phyloP scores from a whole-genome alignment of 2,329 filamentous ascomycete species.

The Scortechinia acanthostroma region DNA sequence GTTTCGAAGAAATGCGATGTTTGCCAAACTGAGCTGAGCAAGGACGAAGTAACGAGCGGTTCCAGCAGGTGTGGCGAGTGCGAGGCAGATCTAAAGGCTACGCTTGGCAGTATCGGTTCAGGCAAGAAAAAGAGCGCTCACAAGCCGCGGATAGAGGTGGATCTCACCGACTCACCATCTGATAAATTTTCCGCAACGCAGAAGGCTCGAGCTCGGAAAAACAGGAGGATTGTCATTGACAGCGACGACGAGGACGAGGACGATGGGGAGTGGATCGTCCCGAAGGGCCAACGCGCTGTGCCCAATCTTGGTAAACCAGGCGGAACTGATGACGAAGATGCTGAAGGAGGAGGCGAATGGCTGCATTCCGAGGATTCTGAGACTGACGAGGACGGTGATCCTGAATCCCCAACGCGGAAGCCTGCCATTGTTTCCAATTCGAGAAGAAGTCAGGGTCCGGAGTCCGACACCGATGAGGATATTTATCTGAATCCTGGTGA shows the following conservation, averaged over 20 bases:
- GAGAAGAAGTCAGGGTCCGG: constrained; percentile 4
- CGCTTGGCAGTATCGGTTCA: constrained; percentile 16
- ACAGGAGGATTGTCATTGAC: constrained; percentile 15
- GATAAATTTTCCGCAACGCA: constrained; percentile 16
- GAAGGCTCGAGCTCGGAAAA: constrained; percentile 11
- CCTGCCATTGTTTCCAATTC: too few relatives aligned
- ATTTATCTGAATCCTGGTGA: constrained; percentile 13
- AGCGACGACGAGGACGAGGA: constrained; percentile 38
- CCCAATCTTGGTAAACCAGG: constrained; percentile 69
- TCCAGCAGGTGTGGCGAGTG: constrained; percentile 15
- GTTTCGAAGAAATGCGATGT: constrained; percentile 56
- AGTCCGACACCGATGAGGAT: constrained; percentile 16
- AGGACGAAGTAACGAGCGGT: constrained; percentile 28
- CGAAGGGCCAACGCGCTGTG: constrained; percentile 53
- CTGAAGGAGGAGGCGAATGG: constrained; percentile 78
- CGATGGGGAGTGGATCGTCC: constrained; percentile 75
- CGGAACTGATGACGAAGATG: constrained; percentile 78
- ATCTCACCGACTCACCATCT: neutral
- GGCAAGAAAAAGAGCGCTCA: constrained; percentile 12
- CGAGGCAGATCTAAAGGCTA: constrained; percentile 25
- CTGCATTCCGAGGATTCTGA: constrained; percentile 65
- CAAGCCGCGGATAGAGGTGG: constrained; percentile 5
- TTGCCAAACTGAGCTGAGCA: constrained; percentile 47
- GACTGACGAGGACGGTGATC: constrained; percentile 40
- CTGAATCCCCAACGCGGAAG: constrained; percentile 12